Conservation (phyloP, 805 yeast genomes). For the Metahyphopichia silvanorum region DNA sequence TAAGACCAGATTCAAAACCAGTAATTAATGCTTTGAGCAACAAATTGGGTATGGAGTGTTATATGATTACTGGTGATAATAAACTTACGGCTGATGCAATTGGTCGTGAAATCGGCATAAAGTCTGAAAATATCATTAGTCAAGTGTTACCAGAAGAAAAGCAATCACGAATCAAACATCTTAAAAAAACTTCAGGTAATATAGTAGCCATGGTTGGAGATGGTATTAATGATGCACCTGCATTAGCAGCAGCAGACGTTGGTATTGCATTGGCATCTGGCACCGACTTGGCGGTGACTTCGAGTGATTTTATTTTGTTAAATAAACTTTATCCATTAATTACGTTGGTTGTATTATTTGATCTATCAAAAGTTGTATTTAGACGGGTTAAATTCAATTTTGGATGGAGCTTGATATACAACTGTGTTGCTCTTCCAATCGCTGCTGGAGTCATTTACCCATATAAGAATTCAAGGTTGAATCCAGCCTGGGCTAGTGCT, state of each 20-base stretch:
- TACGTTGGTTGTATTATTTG: constrained; percentile 53
- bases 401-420: constrained; percentile 58
- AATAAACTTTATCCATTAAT: constrained; percentile 49
- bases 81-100: constrained; percentile 63
- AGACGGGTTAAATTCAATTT: constrained; percentile 55
- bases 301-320: constrained; percentile 70
- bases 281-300: constrained; percentile 69
- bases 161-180: constrained; percentile 53
- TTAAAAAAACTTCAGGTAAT: constrained; percentile 39
- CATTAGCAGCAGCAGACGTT: constrained; percentile 69
- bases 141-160: constrained; percentile 75
- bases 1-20: constrained; percentile 52
- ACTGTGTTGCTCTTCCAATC: constrained; percentile 55
- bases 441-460: constrained; percentile 70
- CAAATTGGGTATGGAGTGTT: constrained; percentile 50
- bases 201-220: constrained; percentile 80
- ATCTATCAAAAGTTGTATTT: constrained; percentile 49
- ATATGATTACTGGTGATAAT: constrained; percentile 81
- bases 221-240: constrained; percentile 83
- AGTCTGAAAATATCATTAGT: constrained; percentile 49
- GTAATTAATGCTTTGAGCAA: constrained; percentile 40
- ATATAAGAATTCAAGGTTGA: constrained; percentile 47
- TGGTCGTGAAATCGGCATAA: constrained; percentile 60
- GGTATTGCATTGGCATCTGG: constrained; percentile 78
- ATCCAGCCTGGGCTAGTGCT: constrained; percentile 66